Conservation (phyloP, 1,139 yeast species). For the Yamadazyma mexicana region DNA sequence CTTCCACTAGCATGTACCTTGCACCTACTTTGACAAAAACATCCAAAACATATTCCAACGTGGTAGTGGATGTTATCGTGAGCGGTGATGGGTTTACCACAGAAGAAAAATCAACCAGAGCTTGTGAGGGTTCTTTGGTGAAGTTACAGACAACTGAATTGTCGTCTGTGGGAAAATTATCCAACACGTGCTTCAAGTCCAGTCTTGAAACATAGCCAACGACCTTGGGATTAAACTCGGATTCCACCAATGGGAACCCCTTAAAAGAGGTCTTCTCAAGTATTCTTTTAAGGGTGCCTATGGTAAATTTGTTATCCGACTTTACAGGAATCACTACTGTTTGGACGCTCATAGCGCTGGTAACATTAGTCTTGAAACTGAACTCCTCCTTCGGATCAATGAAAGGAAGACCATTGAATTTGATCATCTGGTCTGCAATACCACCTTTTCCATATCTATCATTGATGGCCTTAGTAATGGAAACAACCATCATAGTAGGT, state of each 20-base stretch:
- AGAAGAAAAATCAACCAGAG: constrained; percentile 35
- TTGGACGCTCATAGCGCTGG: constrained; percentile 64
- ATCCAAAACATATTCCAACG: constrained; percentile 65
- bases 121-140: constrained; percentile 9
- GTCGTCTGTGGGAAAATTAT: constrained; percentile 17
- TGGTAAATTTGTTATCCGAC: constrained; percentile 25
- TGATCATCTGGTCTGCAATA: constrained; percentile 93
- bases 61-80: constrained; percentile 51
- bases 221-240: constrained; percentile 30
- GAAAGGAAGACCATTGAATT: constrained; percentile 83
- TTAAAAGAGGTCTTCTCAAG: constrained; percentile 40
- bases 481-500: constrained; percentile 95
- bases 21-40: constrained; percentile 83
- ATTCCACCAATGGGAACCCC: constrained; percentile 57
- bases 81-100: constrained; percentile 64
- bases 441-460: constrained; percentile 81
- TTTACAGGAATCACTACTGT: constrained; percentile 50
- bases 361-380: constrained; percentile 53
- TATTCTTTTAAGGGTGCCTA: constrained; percentile 36
- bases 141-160: constrained; percentile 21
- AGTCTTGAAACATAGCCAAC: constrained; percentile 38
- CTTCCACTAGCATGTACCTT: constrained; percentile 64
- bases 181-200: constrained; percentile 29
- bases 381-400: constrained; percentile 75
- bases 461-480: constrained; percentile 77